Conservation (phyloP, 2,329 filamentous ascomycete genomes). For the Pestalotiopsis sp. region DNA sequence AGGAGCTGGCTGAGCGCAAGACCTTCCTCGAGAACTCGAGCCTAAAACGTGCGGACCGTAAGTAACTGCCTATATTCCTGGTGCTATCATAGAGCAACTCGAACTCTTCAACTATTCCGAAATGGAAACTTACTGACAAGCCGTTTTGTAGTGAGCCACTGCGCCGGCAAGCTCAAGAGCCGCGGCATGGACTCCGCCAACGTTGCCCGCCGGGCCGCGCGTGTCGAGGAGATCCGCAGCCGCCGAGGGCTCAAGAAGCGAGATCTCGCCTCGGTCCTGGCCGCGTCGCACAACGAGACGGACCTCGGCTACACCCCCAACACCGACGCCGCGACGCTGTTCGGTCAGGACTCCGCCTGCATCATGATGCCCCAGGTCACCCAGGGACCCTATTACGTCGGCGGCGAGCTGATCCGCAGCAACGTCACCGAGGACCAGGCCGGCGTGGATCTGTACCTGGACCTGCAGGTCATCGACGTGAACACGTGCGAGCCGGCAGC, state of each 20-base stretch:
- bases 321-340: conserved; percentile 40
- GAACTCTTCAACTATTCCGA: too few species aligned
- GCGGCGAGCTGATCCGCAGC: conserved; percentile 51
- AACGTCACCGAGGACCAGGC: conserved; percentile 50
- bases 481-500: conserved; percentile 54
- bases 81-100: too few species aligned
- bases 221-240: background rate
- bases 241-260: conserved; percentile 34
- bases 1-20: conserved; percentile 27
- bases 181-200: background rate
- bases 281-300: background rate
- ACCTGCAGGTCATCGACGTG: conserved; percentile 57
- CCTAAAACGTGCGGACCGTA: background rate
- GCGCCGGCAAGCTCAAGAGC: conserved; percentile 55
- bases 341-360: conserved; percentile 47
- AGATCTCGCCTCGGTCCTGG: background rate
- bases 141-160: background rate
- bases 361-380: conserved; percentile 54
- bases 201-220: conserved; percentile 2
- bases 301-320: conserved; percentile 29
- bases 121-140: too few species aligned
- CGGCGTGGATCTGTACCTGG: conserved; percentile 51
- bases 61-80: too few species aligned
- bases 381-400: conserved; percentile 58
- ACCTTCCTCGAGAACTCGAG: background rate